A percentile compares a stretch with the other conserved stretches of the same genome.
These are phyloP conservation scores for Oryza glumipatula DNA, from an alignment of 176 grass and related monocot genomes.

Conservation along the genomic window DNA sequence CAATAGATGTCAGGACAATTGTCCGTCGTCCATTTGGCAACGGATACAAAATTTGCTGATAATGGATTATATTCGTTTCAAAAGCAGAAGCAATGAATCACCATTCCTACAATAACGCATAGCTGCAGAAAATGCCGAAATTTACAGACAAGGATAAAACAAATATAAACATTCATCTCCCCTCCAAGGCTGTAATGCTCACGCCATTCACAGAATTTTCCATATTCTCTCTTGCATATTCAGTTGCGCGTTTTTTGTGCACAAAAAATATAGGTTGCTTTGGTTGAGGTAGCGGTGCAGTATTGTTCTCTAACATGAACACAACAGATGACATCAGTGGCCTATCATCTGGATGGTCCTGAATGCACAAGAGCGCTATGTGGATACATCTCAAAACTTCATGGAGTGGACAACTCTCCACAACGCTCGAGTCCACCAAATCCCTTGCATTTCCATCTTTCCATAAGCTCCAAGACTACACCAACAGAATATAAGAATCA, in stretches of 20 bases:
- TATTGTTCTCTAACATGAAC: conserved; percentile 53
- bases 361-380: conserved; percentile 53
- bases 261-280: conserved; percentile 39
- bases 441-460: conserved; percentile 42
- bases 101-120: too few species aligned
- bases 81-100: too few species aligned
- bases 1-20: not conserved
- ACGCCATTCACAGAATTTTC: conserved; percentile 18
- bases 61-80: not conserved
- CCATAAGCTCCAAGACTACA: conserved; percentile 57
- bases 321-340: conserved; percentile 56
- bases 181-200: conserved; percentile 21
- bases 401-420: not conserved
- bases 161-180: conserved; percentile 13
- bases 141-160: not conserved
- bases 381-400: conserved; percentile 53
- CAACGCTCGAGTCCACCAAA: conserved; percentile 32
- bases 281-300: conserved; percentile 19
- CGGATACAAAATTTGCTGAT: not conserved
- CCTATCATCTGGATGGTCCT: conserved; percentile 50
- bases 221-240: not conserved
- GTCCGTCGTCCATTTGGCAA: conserved; percentile 14
- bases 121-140: not conserved
- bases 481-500: not conserved
- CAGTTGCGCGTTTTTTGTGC: not conserved